phyloP scores from a whole-genome alignment of 495 filamentous ascomycete genomes.

The Penicillium canescens region DNA sequence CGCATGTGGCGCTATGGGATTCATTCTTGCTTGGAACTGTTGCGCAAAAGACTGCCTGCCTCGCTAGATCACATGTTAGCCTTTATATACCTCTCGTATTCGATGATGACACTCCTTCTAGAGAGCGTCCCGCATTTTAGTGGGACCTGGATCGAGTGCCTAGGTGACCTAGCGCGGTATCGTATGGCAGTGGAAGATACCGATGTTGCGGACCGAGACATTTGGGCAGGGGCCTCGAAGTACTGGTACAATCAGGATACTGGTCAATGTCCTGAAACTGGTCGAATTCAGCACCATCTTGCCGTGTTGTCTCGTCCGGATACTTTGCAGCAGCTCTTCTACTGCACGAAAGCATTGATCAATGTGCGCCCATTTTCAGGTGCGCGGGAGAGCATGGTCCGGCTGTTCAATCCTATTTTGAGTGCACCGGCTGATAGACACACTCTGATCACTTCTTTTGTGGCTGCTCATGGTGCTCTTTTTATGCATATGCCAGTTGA shows the following conservation, averaged over 20 bases:
- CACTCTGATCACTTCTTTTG: constrained; percentile 51
- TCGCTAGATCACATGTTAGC: constrained; percentile 78
- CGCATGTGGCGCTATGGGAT: constrained; percentile 87
- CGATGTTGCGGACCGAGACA: constrained; percentile 68
- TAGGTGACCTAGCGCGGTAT: constrained; percentile 75
- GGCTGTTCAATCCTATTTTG: constrained; percentile 65
- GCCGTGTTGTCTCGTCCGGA: constrained; percentile 79
- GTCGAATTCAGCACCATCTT: constrained; percentile 81
- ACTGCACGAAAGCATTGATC: constrained; percentile 59
- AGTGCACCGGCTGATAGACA: constrained; percentile 26
- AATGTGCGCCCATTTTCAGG: constrained; percentile 54
- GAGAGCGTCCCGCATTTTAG: constrained; percentile 76
- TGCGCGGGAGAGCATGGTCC: constrained; percentile 68
- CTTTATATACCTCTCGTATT: constrained; percentile 80
- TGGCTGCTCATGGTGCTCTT: constrained; percentile 64
- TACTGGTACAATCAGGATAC: constrained; percentile 83
- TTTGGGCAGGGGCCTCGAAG: constrained; percentile 74
- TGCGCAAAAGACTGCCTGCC: constrained; percentile 67
- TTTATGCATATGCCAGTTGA: constrained; percentile 57
- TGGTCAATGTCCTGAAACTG: constrained; percentile 66
- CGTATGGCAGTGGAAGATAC: constrained; percentile 79
- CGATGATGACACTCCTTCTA: constrained; percentile 74
- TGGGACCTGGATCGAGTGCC: constrained; percentile 89
- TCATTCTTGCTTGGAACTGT: constrained; percentile 71
- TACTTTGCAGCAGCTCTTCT: constrained; percentile 71